These are phyloP conservation scores for Chaetothyriales sp. DNA, from an alignment of 2,329 filamentous ascomycete genomes.

Conservation along the genomic window DNA sequence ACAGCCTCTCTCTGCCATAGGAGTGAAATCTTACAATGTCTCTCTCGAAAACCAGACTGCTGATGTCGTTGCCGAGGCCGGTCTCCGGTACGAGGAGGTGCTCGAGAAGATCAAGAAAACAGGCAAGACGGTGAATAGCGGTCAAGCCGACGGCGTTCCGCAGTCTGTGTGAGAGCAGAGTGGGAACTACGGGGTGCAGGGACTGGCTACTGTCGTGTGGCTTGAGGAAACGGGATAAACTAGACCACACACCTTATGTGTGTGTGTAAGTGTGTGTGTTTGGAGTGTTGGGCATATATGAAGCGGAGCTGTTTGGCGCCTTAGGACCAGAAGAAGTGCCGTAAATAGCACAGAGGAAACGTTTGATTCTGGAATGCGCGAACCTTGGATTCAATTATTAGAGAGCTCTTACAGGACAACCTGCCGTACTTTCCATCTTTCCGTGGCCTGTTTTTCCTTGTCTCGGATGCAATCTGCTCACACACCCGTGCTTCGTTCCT, in stretches of 20 bases:
- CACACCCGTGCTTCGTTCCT: background rate
- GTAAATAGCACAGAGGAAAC: background rate
- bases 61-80: conserved; percentile 56
- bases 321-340: background rate
- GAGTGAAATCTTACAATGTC: conserved; percentile 75
- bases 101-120: conserved; percentile 87
- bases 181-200: background rate
- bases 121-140: conserved; percentile 74
- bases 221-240: background rate
- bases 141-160: conserved; percentile 31
- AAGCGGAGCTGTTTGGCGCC: background rate
- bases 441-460: background rate
- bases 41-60: conserved; percentile 77
- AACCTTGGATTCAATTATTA: background rate
- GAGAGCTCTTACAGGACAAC: background rate
- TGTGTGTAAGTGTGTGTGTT: no score
- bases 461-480: background rate
- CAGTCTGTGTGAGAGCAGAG: conserved; percentile 20
- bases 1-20: conserved; percentile 33
- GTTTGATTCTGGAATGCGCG: background rate
- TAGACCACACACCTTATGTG: background rate
- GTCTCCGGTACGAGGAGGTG: conserved; percentile 64
- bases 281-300: background rate
- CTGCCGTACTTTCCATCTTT: background rate
- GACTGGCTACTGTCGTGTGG: background rate